phyloP scores from a whole-genome alignment of 164 flowering plant genomes.

The Paratinospora sagittata region DNA sequence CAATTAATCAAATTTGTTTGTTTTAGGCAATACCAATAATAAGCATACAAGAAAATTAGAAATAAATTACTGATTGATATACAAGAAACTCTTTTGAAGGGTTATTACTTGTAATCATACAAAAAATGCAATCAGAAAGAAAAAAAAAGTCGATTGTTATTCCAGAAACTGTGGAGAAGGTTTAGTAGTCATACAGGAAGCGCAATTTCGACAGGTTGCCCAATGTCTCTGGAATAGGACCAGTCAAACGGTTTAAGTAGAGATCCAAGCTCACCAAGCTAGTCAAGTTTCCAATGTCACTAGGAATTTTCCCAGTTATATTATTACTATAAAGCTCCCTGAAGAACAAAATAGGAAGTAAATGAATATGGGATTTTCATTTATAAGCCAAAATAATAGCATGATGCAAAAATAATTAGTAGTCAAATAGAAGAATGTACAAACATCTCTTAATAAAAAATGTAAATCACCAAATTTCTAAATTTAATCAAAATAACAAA shows the following conservation, averaged over 20 bases:
- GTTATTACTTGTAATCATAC: too few relatives aligned
- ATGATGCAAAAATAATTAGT: background rate
- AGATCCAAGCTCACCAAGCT: slow-evolving; percentile 93
- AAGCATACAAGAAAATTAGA: background rate
- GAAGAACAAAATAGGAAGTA: slow-evolving; percentile 14
- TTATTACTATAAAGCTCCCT: slow-evolving; percentile 94
- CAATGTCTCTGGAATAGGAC: slow-evolving; percentile 70
- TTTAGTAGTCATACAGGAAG: slow-evolving; percentile 69
- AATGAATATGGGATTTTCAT: background rate
- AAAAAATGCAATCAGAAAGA: too few relatives aligned
- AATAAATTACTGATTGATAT: background rate
- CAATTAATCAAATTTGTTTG: too few relatives aligned
- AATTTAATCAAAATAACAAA: background rate
- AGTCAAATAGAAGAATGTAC: too few relatives aligned
- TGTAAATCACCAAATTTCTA: background rate
- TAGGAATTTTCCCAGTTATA: slow-evolving; percentile 72
- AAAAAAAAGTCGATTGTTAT: background rate
- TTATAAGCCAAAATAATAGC: background rate
- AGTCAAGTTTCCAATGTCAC: slow-evolving; percentile 80
- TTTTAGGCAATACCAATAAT: background rate
- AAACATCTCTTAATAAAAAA: too few relatives aligned
- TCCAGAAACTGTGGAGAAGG: slow-evolving; percentile 9
- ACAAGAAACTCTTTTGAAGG: too few relatives aligned
- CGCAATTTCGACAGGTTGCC: slow-evolving; percentile 64
- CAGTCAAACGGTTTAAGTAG: slow-evolving; percentile 69